A percentile compares a stretch with the other conserved stretches of the same genome.
Evolutionary conservation across 495 filamentous ascomycete species (phyloP).

Genomic region (Daldinia bambusicola): DNA sequence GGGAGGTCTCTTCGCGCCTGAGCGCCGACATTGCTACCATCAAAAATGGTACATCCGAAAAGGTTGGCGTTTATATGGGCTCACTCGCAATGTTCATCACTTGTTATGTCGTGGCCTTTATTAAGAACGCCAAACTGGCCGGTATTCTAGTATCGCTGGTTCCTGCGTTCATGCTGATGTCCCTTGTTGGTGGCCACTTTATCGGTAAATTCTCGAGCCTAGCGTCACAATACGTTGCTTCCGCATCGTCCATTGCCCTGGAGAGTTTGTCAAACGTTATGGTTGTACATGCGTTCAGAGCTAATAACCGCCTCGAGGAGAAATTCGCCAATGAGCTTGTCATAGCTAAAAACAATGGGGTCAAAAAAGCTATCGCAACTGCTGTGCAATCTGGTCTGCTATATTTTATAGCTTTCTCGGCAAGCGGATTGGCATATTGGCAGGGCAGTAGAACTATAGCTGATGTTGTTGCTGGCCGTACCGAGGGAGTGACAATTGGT

Average conservation of each 20-base stretch:
- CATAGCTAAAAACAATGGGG: constrained; percentile 58
- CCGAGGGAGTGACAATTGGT: constrained; percentile 60
- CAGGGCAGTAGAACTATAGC: constrained; percentile 67
- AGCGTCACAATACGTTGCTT: constrained; percentile 57
- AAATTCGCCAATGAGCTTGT: constrained; percentile 63
- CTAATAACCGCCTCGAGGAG: constrained; percentile 58
- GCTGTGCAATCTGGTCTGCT: constrained; percentile 71
- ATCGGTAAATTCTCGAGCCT: constrained; percentile 67
- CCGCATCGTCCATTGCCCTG: constrained; percentile 56
- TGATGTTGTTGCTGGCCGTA: constrained; percentile 53
- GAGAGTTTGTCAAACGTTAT: constrained; percentile 59
- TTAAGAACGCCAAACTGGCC: constrained; percentile 63
- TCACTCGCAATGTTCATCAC: constrained; percentile 70
- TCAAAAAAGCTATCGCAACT: constrained; percentile 68
- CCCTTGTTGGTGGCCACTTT: constrained; percentile 67
- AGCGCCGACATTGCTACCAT: constrained; percentile 70
- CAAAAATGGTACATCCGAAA: constrained; percentile 72
- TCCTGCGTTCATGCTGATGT: constrained; percentile 74
- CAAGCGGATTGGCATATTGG: constrained; percentile 74
- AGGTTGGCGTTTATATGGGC: constrained; percentile 69
- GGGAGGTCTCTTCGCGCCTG: constrained; percentile 71
- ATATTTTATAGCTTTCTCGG: constrained; percentile 73
- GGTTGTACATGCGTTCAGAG: constrained; percentile 63
- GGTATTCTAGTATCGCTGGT: constrained; percentile 68
- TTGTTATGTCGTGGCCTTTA: constrained; percentile 72